Evolutionary conservation across 805 yeast species (phyloP), one percentile per base, ranked within the genome.

Genomic region (Metschnikowia rubicola): DNA sequence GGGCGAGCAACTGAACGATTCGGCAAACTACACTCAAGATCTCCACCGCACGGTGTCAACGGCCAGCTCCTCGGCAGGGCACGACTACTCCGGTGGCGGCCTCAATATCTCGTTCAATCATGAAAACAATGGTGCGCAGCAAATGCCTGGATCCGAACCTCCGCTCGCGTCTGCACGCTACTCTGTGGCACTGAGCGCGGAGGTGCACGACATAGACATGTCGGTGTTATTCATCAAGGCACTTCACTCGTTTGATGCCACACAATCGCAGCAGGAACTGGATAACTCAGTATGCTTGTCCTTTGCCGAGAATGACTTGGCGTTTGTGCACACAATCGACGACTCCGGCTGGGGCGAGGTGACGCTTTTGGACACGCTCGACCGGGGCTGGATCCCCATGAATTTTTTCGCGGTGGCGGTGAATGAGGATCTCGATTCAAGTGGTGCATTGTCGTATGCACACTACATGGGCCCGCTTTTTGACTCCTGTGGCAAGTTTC

Each of bases 311-410:
- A 78, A 79, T 52, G 94, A 85, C 56, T 67, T 84, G 41, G 91
- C 88, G 0, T 87, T 86, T 63, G 87, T 87, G 4, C 90, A 86
- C 58, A 78, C 86, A 8, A 79, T 86, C 19, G 94, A 86, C 62
- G 84, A 83, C 45, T 82, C 89, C 17, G 95, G 94, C 0, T 87
- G 95, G 95, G 92, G 91, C 50, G 95, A 87, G 62, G 94, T 86
- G 2, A 86, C 91, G 0, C 59, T 86, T 34, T 65, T 86, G 8
- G 82, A 80, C 46, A 71, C 82, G 11, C 68, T 83, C 43, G 75
- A 76, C 56, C 68, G 89, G 52, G 95, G 95, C 13, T 87, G 95
- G 95, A 88, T 86, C 13, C 95, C 95, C 3, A 83, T 87, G 76
- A 87, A 86, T 60, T 87, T 84, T 65, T 87, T 86, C 58, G 67